A percentile compares a stretch with the other conserved stretches of the same genome.
Evolutionary conservation across 2,329 filamentous ascomycete genomes (phyloP).

Genomic region (Aspergillus thermomutatus): DNA sequence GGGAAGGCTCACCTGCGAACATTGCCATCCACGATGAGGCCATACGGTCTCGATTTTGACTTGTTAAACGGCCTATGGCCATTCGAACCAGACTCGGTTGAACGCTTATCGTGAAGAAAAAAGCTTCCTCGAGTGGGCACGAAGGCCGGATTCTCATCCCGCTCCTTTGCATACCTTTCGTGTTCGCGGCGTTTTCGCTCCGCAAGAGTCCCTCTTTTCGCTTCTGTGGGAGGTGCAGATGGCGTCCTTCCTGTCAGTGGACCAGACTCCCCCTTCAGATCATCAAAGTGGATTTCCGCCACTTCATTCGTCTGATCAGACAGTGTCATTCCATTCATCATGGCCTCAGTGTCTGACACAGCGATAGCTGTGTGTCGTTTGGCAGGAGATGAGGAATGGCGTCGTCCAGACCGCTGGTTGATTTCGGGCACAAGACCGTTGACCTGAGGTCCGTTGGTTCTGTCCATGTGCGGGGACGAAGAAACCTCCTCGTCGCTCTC

Average conservation of each 20-base stretch:
- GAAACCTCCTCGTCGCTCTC: slow-evolving; percentile 52
- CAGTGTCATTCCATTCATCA: slow-evolving; percentile 58
- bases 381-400: slow-evolving; percentile 31
- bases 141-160: slow-evolving; percentile 86
- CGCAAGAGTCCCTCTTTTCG: slow-evolving; percentile 55
- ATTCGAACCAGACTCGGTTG: slow-evolving; percentile 72
- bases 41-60: slow-evolving; percentile 56
- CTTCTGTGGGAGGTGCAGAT: slow-evolving; percentile 36
- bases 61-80: slow-evolving; percentile 62
- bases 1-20: slow-evolving; percentile 38
- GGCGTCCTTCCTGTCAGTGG: slow-evolving; percentile 35
- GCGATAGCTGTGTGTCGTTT: slow-evolving; percentile 36
- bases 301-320: slow-evolving; percentile 37
- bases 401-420: slow-evolving; percentile 28
- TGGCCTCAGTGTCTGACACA: slow-evolving; percentile 56
- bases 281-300: slow-evolving; percentile 51
- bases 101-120: slow-evolving; percentile 93
- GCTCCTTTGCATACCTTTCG: slow-evolving; percentile 83
- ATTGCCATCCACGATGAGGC: slow-evolving; percentile 43
- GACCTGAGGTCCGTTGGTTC: slow-evolving; percentile 20
- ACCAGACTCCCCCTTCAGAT: slow-evolving; percentile 30
- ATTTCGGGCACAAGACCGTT: slow-evolving; percentile 28
- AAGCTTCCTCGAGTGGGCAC: slow-evolving; percentile 92
- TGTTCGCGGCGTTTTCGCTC: slow-evolving; percentile 79
- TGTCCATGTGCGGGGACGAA: slow-evolving; percentile 20